Evolutionary conservation across 129 eudicot genomes (phyloP), one percentile per base, ranked within the genome.

Genomic region (Centaurea solstitialis): DNA sequence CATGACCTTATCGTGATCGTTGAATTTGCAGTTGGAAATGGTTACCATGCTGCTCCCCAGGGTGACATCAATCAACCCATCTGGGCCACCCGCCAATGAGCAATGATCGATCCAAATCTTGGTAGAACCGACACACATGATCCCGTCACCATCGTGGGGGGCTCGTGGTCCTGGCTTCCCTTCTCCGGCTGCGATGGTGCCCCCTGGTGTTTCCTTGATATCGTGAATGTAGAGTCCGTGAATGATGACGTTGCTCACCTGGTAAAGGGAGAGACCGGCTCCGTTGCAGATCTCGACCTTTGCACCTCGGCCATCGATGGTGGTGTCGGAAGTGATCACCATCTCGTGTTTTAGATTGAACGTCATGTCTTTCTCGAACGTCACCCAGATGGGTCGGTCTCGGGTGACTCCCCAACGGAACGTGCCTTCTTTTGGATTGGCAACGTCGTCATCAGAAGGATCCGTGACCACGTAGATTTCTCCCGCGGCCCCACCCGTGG

Each of bases 51-150:
- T 93, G 43, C 93, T 88, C 23, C 85, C 91, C 78, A 85, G 22
- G 61, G 92, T 90, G 69, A 89, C 89, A 75, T 93, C 97, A 9
- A 93, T 69, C 17, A 93, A 87, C 6, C 97, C 97, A 76, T 93
- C 97, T 0, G 82, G 43, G 70, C 88, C 83, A 2, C 62, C 81
- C 4, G 87, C 57, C 7, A 93, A 21, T 0, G 95, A 86, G 73
- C 80, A 81, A 73, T 93, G 97, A 68, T 93, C 97, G 45, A 93
- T 82, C 97, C 97, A 93, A 20, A 90, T 10, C 64, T 87, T 81
- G 69, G 85, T 47, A 4, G 95, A 66, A 20, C 88, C 90, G 4
- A 65, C 81, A 7, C 89, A 26, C 47, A 87, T 66, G 21, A 93
- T 68, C 17, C 78, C 92, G 74, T 93, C 98, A 3, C 98, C 98